phyloP scores from a whole-genome alignment of 495 filamentous ascomycete species.

The Neurospora africana region DNA sequence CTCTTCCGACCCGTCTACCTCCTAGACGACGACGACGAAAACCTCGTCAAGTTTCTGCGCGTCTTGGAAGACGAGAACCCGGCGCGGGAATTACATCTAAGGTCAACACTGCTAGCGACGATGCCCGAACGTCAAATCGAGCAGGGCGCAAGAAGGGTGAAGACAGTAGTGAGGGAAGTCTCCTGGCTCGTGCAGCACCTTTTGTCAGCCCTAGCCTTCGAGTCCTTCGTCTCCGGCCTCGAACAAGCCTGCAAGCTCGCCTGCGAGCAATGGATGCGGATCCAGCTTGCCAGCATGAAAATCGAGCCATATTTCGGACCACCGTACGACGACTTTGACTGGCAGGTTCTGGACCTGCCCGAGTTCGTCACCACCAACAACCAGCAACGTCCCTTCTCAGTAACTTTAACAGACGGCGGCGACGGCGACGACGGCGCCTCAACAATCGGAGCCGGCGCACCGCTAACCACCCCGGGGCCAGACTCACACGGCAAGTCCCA shows the following conservation, averaged over 20 bases:
- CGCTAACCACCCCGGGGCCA: neutral
- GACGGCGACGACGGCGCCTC: conserved; percentile 6
- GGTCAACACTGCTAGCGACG: conserved; percentile 18
- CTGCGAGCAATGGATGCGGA: conserved; percentile 27
- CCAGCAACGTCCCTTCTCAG: neutral
- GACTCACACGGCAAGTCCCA: neutral
- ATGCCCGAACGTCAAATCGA: conserved; percentile 23
- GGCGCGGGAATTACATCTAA: conserved; percentile 21
- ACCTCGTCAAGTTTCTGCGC: conserved; percentile 23
- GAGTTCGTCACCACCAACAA: conserved; percentile 12
- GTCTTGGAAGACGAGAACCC: conserved; percentile 25
- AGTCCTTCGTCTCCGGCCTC: conserved; percentile 23
- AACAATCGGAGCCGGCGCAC: neutral
- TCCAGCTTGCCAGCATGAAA: conserved; percentile 25
- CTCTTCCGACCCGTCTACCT: conserved; percentile 29
- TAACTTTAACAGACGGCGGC: neutral
- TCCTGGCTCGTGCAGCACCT: conserved; percentile 29
- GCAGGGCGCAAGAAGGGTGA: conserved; percentile 20
- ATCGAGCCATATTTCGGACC: conserved; percentile 31
- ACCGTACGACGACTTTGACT: conserved; percentile 31
- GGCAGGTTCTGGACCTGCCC: conserved; percentile 27
- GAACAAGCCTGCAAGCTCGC: conserved; percentile 23
- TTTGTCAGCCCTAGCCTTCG: conserved; percentile 22
- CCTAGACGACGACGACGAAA: conserved; percentile 23
- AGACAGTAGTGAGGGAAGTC: conserved; percentile 27